Evolutionary conservation across 2,329 filamentous ascomycete genomes (phyloP).

Genomic region (Beauveria rudraprayagi): DNA sequence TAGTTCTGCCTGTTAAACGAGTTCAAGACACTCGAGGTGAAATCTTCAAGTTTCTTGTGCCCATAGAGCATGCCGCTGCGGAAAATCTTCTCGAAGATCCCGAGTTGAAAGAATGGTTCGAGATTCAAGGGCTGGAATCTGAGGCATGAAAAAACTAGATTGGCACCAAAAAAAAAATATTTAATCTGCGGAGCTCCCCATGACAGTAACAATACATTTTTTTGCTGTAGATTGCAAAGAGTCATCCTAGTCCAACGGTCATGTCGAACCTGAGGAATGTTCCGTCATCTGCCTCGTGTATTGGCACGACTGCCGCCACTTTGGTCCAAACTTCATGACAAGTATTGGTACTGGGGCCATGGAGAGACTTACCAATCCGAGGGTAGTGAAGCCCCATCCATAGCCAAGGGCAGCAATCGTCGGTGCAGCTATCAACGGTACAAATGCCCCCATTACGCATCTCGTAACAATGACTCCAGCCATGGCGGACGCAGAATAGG

Average conservation of each 20-base stretch:
- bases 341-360: conserved; percentile 43
- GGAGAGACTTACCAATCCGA: conserved; percentile 33
- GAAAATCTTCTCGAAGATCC: neutral
- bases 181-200: no score
- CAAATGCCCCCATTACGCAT: conserved; percentile 47
- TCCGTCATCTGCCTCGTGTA: neutral
- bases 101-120: neutral
- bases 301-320: conserved; percentile 27
- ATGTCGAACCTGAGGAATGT: no score
- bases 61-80: neutral
- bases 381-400: conserved; percentile 40
- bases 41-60: neutral
- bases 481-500: conserved; percentile 5
- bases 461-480: conserved; percentile 6
- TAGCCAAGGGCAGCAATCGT: conserved; percentile 41
- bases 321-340: conserved; percentile 41
- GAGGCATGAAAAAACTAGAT: neutral
- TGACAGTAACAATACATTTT: no score
- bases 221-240: no score
- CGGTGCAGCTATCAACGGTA: conserved; percentile 44
- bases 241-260: no score
- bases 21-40: neutral
- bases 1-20: neutral
- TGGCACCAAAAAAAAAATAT: neutral
- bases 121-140: neutral